These are phyloP conservation scores for Podospora pseudopauciseta DNA, from an alignment of 495 filamentous ascomycete genomes.

Conservation along the genomic window DNA sequence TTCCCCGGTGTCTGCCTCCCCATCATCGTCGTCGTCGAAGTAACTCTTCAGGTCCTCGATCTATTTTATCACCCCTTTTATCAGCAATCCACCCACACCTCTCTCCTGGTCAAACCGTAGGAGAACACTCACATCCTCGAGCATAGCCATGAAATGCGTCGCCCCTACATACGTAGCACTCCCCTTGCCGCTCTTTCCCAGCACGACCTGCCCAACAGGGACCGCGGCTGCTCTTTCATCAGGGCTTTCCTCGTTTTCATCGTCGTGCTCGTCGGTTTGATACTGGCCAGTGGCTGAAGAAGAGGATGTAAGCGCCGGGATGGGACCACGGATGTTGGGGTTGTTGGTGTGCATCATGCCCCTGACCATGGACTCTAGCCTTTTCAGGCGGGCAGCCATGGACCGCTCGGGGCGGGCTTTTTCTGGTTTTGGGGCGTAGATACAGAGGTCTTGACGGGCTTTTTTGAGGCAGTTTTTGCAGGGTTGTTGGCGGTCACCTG, in stretches of 20 bases:
- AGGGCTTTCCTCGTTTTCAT: background rate
- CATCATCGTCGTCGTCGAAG: constrained; percentile 42
- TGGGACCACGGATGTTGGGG: constrained; percentile 2
- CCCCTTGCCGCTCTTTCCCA: constrained; percentile 28
- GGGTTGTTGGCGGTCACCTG: constrained; percentile 23
- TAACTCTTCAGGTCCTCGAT: constrained; percentile 46
- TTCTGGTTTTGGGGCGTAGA: constrained; percentile 43
- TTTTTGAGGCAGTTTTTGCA: constrained; percentile 46
- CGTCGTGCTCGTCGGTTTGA: background rate
- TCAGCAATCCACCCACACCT: background rate
- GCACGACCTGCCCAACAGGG: constrained; percentile 29
- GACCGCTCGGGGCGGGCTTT: constrained; percentile 37
- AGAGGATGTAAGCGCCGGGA: background rate
- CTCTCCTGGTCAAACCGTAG: background rate
- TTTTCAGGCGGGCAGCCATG: constrained; percentile 50
- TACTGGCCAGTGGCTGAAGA: background rate
- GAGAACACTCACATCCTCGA: constrained; percentile 44
- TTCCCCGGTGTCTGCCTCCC: constrained; percentile 17
- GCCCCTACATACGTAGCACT: constrained; percentile 46
- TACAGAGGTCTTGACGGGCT: constrained; percentile 40
- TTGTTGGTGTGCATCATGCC: constrained; percentile 41
- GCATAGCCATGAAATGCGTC: constrained; percentile 56
- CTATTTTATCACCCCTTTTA: constrained; percentile 19
- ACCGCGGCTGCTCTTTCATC: constrained; percentile 14
- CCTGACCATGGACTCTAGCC: constrained; percentile 52